phyloP scores from a whole-genome alignment of 495 filamentous ascomycete genomes.

The Annulohypoxylon stygium region DNA sequence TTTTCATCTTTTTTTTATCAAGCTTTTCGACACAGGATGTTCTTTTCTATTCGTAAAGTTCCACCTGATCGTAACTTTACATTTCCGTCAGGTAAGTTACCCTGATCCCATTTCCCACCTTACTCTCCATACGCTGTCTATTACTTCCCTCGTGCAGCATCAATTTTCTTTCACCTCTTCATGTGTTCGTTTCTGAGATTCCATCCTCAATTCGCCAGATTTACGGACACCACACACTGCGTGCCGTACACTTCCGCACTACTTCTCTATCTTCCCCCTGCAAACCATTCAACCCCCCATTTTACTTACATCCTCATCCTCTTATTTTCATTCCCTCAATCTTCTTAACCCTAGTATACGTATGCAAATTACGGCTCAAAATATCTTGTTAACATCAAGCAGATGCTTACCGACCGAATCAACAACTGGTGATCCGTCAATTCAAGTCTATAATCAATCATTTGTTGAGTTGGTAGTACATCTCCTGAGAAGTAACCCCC shows the following conservation, averaged over 20 bases:
- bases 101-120: background rate
- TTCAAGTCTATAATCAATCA: background rate
- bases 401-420: background rate
- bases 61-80: background rate
- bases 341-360: background rate
- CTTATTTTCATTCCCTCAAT: background rate
- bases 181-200: background rate
- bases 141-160: background rate
- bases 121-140: background rate
- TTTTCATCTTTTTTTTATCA: background rate
- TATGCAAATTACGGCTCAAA: background rate
- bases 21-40: background rate
- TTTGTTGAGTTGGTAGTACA: background rate
- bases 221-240: background rate
- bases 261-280: background rate
- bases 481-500: background rate
- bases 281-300: background rate
- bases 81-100: background rate
- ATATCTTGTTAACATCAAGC: background rate
- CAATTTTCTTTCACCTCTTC: background rate
- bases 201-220: background rate
- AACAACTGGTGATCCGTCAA: background rate
- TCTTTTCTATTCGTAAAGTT: background rate
- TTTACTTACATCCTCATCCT: background rate
- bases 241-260: background rate